These are phyloP conservation scores for Rhodofomes roseus DNA, from an alignment of 1,284 basidiomycete genomes.

Conservation along the genomic window DNA sequence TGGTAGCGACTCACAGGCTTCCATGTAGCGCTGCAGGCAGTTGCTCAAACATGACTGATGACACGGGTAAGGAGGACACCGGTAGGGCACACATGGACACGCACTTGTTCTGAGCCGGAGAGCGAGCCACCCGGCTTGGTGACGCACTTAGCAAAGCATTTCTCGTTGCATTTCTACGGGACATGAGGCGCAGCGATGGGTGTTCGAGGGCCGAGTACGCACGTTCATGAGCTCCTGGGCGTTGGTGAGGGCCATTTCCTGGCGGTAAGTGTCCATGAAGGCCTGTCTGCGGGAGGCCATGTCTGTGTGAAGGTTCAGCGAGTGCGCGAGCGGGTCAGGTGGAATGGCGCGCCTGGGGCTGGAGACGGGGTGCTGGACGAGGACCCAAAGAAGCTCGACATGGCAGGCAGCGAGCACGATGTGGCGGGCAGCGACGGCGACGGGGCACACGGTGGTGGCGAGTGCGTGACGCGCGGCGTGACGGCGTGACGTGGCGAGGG, in stretches of 20 bases:
- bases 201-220: slow-evolving; percentile 17
- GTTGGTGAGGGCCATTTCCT: slow-evolving; percentile 70
- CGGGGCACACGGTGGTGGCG: too few species aligned
- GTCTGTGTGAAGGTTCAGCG: slow-evolving; percentile 34
- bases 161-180: slow-evolving; percentile 68
- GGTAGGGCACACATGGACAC: slow-evolving; percentile 10
- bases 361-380: slow-evolving; percentile 7
- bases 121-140: slow-evolving; percentile 73
- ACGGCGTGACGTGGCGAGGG: not conserved
- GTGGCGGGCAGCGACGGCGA: not conserved
- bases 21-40: slow-evolving; percentile 80
- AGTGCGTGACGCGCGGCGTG: too few species aligned
- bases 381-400: slow-evolving; percentile 11
- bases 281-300: slow-evolving; percentile 61
- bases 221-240: slow-evolving; percentile 83
- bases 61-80: not conserved
- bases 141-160: slow-evolving; percentile 75
- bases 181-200: not conserved
- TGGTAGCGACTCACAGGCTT: slow-evolving; percentile 65
- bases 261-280: slow-evolving; percentile 65
- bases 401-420: not conserved
- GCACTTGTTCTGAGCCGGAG: slow-evolving; percentile 71
- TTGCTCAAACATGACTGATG: slow-evolving; percentile 66
- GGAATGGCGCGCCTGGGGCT: not conserved
- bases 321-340: too few species aligned